Evolutionary conservation across 345 rosid genomes (phyloP), one percentile per base, ranked within the genome.

Genomic region (Erysimum cheiranthoides): DNA sequence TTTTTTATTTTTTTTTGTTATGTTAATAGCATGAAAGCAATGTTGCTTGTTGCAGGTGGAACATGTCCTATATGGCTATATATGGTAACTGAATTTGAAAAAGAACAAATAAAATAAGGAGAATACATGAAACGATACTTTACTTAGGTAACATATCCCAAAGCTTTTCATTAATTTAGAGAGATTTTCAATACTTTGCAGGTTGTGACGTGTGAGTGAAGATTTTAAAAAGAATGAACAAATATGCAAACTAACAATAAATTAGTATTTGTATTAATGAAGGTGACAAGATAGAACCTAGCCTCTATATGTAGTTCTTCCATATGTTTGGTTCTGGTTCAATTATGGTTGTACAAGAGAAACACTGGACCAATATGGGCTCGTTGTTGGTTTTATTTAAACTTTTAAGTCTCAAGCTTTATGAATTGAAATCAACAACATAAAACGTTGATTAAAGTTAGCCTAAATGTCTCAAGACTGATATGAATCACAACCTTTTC

Each of bases 21-120:
- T 21, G 25, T 21, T 21, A 21, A 21, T 21, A 57, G 61, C 62
- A n/a, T 16, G 62, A n/a, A 57, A 57, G 34, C 62, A 40, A 35
- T 17, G 43, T 59, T 17, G 63, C 45, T 10, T 35, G 8, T 18
- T 6, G 47, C 66, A 61, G 35, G 34, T 12, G 51, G 45, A 35
- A 5, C 43, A 58, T 58, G 63, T 35, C 27, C 27, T 16, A n/a
- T n/a, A n/a, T n/a, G n/a, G n/a, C n/a, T n/a, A n/a, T 58, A 9
- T 58, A 34, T 58, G 42, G 61, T 57, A 57, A 57, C 40, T 57
- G 39, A 32, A 32, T 5, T 5, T 6, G 16, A 28, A 13, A 53
- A 30, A 13, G 0, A n/a, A 56, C 34, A 3, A 5, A 25, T 21
- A 14, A 56, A 56, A 54, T 14, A 56, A n/a, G n/a, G n/a, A n/a